These are phyloP conservation scores for Globisporangium echinulatum DNA, from an alignment of 352 stramenopile genomes.

Conservation along the genomic window DNA sequence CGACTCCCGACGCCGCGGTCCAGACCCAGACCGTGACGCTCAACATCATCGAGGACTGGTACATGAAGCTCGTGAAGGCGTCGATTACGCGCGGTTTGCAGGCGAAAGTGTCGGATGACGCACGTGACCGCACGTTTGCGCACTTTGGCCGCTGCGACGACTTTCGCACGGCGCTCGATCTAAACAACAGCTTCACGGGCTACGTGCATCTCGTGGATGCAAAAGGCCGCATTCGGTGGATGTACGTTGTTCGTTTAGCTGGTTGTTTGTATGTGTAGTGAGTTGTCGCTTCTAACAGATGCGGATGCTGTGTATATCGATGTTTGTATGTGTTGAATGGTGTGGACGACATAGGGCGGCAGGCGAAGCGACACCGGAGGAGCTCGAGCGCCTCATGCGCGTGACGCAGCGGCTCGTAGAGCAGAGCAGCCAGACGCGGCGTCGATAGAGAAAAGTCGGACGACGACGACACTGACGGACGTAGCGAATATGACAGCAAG, in stretches of 20 bases:
- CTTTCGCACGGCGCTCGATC: slow-evolving; percentile 71
- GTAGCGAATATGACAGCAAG: too few relatives aligned
- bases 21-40: slow-evolving; percentile 60
- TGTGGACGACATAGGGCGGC: slow-evolving; percentile 32
- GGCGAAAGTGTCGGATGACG: slow-evolving; percentile 33
- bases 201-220: slow-evolving; percentile 77
- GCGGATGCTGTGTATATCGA: not conserved
- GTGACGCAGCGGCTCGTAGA: slow-evolving; percentile 51
- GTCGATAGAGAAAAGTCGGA: slow-evolving; percentile 19
- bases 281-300: too few relatives aligned
- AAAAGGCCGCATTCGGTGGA: slow-evolving; percentile 81
- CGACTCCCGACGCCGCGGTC: not conserved
- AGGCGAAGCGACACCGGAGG: slow-evolving; percentile 51
- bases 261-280: not conserved
- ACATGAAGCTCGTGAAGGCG: slow-evolving; percentile 75
- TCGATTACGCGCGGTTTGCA: slow-evolving; percentile 63
- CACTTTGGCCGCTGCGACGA: slow-evolving; percentile 77
- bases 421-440: slow-evolving; percentile 28
- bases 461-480: too few relatives aligned
- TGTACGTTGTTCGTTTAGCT: slow-evolving; percentile 35
- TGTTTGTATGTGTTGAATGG: not conserved
- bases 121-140: slow-evolving; percentile 50
- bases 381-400: slow-evolving; percentile 53
- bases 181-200: slow-evolving; percentile 86
- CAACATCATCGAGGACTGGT: slow-evolving; percentile 87